Evolutionary conservation across 2,329 filamentous ascomycete species (phyloP).

Genomic region (Aureobasidium sp.): DNA sequence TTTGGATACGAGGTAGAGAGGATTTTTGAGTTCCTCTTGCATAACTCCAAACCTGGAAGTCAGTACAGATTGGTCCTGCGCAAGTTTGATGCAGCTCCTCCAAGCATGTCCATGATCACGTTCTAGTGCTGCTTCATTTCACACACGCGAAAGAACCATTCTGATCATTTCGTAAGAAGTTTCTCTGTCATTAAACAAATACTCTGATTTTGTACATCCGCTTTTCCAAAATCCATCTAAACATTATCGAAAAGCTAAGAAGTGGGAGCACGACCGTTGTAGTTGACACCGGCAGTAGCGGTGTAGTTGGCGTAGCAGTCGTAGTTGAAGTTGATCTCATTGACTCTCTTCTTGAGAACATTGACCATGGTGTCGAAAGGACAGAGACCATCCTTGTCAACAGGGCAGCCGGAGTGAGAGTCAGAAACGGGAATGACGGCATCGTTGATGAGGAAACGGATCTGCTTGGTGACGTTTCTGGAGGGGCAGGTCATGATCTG

Average conservation of each 20-base stretch:
- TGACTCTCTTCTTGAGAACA: neutral
- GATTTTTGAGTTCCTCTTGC: too few relatives aligned
- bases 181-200: neutral
- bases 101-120: neutral
- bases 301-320: constrained; percentile 12
- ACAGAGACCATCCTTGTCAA: constrained; percentile 10
- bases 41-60: too few relatives aligned
- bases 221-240: neutral
- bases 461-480: constrained; percentile 8
- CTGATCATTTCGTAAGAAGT: neutral
- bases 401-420: constrained; percentile 7
- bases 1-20: too few relatives aligned
- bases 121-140: neutral
- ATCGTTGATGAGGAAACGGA: constrained; percentile 13
- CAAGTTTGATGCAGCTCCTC: neutral
- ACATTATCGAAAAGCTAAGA: neutral
- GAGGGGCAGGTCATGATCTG: constrained; percentile 13
- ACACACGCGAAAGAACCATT: neutral
- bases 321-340: constrained; percentile 8
- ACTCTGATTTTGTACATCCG: neutral
- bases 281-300: neutral
- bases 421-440: neutral
- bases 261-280: constrained; percentile 8
- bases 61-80: neutral
- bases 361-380: constrained; percentile 12